These are phyloP conservation scores for Prunus mume DNA, from an alignment of 306 rosid species.

Conservation along the genomic window DNA sequence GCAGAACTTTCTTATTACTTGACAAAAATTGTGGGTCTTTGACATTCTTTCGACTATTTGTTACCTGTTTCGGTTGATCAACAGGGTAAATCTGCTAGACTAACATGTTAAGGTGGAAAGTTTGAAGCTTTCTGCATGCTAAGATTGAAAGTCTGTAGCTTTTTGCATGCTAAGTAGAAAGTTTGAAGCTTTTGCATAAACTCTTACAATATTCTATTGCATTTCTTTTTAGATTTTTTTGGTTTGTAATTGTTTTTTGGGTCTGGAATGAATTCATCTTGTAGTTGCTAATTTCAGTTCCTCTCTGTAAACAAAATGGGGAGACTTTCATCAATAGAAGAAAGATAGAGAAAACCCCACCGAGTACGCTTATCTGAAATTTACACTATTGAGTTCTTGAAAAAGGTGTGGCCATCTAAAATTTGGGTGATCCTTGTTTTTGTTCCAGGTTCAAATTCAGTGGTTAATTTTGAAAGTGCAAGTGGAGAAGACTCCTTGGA, in stretches of 20 bases:
- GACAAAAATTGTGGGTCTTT: background rate
- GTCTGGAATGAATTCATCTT: background rate
- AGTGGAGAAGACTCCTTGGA: conserved; percentile 37
- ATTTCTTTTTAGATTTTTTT: background rate
- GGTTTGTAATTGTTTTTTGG: background rate
- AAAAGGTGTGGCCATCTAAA: background rate
- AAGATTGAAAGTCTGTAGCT: background rate
- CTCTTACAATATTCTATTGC: background rate
- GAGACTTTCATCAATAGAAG: background rate
- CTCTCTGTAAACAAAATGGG: background rate
- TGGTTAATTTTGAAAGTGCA: conserved; percentile 57
- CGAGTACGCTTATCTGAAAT: no score
- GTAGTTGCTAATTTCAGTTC: background rate
- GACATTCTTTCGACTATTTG: background rate
- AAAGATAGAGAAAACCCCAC: no score
- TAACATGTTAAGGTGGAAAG: background rate
- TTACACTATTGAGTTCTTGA: no score
- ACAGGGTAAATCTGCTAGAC: background rate
- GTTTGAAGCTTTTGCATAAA: background rate
- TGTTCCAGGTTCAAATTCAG: conserved; percentile 55
- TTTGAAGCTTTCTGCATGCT: background rate
- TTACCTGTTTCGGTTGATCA: background rate
- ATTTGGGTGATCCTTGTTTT: conserved; percentile 1
- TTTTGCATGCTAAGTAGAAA: background rate
- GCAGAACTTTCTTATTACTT: background rate